These are phyloP conservation scores for Neospermospora avenae DNA, from an alignment of 2,329 filamentous ascomycete genomes.

Conservation along the genomic window DNA sequence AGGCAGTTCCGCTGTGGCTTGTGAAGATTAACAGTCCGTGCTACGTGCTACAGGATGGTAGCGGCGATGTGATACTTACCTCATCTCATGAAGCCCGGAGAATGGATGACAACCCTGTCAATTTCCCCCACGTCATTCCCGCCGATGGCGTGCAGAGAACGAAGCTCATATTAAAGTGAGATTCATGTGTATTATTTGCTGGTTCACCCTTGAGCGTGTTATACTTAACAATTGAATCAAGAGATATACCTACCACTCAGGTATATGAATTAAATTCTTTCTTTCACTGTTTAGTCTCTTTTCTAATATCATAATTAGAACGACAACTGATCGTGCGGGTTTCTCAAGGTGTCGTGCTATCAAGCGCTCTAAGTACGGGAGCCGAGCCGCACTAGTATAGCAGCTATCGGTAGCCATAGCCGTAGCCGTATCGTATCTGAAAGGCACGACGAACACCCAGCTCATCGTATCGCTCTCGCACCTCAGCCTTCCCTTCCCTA, in stretches of 20 bases:
- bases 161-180: neutral
- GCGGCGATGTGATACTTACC: neutral
- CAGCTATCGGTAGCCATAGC: neutral
- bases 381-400: neutral
- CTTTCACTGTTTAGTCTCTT: too few species aligned
- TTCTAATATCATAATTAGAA: too few species aligned
- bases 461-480: neutral
- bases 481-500: neutral
- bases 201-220: neutral
- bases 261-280: too few species aligned
- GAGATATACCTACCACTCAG: too few species aligned
- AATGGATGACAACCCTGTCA: neutral
- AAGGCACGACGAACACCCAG: slow-evolving; percentile 2
- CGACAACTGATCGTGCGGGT: too few species aligned
- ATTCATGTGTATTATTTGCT: neutral
- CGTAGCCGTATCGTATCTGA: neutral
- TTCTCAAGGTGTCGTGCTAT: neutral
- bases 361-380: neutral
- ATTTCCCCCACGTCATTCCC: slow-evolving; percentile 2
- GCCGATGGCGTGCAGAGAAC: slow-evolving; percentile 1
- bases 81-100: too few species aligned
- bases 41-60: neutral
- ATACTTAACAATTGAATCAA: too few species aligned
- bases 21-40: slow-evolving; percentile 2
- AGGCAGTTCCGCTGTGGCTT: slow-evolving; percentile 1